phyloP scores from a whole-genome alignment of 768 basidiomycete species.

The Leccinum obscurum region DNA sequence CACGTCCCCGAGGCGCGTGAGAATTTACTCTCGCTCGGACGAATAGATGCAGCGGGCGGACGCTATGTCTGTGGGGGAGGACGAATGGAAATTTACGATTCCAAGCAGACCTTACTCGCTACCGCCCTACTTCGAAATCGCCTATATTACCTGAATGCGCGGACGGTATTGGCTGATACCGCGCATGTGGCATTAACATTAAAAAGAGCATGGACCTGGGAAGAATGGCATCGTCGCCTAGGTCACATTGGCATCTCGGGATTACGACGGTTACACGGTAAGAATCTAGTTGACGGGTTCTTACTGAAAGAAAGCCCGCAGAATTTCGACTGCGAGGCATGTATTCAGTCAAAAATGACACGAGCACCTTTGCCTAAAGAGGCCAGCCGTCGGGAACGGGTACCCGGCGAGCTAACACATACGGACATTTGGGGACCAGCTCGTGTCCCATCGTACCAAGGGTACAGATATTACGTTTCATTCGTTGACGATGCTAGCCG shows the following conservation, averaged over 20 bases:
- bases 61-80: too few relatives aligned
- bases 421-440: not conserved
- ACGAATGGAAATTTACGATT: conserved; percentile 3
- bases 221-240: not conserved
- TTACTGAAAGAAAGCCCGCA: not conserved
- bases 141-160: not conserved
- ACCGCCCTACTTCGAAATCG: not conserved
- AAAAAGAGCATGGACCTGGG: not conserved
- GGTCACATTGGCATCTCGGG: not conserved
- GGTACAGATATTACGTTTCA: not conserved
- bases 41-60: not conserved
- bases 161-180: not conserved
- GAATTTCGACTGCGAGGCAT: not conserved
- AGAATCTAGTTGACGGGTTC: not conserved
- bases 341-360: not conserved
- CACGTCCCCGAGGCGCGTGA: not conserved
- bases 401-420: not conserved
- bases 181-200: not conserved
- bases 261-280: not conserved
- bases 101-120: not conserved
- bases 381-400: not conserved
- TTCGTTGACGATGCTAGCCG: not conserved
- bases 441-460: not conserved
- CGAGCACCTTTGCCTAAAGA: not conserved
- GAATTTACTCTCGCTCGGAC: not conserved